A percentile compares a stretch with the other conserved stretches of the same genome.
Evolutionary conservation across 2,329 filamentous ascomycete species (phyloP).

Genomic region (Ustulina deusta): DNA sequence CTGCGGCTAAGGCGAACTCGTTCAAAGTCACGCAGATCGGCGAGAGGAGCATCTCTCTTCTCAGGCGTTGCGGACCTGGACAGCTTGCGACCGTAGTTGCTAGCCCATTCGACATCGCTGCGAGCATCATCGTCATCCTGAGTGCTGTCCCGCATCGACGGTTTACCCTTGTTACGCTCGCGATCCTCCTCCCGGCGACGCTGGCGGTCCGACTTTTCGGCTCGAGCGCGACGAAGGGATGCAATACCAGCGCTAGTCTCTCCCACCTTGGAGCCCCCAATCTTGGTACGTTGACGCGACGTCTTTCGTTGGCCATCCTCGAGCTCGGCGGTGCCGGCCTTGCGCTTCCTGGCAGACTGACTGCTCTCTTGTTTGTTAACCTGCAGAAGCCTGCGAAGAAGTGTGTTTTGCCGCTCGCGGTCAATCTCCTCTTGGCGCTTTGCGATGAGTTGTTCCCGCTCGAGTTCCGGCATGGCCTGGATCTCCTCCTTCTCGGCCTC

Average conservation of each 20-base stretch:
- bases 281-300: slow-evolving; percentile 75
- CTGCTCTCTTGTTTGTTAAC: slow-evolving; percentile 71
- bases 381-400: slow-evolving; percentile 81
- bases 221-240: slow-evolving; percentile 69
- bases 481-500: slow-evolving; percentile 81
- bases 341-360: slow-evolving; percentile 77
- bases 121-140: slow-evolving; percentile 74
- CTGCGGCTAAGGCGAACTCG: slow-evolving; percentile 84
- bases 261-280: slow-evolving; percentile 73
- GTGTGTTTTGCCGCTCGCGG: slow-evolving; percentile 82
- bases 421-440: slow-evolving; percentile 88
- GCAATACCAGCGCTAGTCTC: slow-evolving; percentile 81
- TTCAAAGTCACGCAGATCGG: slow-evolving; percentile 84
- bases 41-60: slow-evolving; percentile 74
- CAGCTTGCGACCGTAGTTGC: slow-evolving; percentile 60
- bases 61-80: slow-evolving; percentile 66
- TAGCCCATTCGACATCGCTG: slow-evolving; percentile 83
- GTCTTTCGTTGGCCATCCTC: slow-evolving; percentile 83
- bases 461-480: slow-evolving; percentile 87
- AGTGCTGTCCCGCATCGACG: slow-evolving; percentile 55
- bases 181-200: slow-evolving; percentile 72
- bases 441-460: slow-evolving; percentile 89
- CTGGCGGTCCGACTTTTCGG: slow-evolving; percentile 73
- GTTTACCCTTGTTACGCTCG: slow-evolving; percentile 65
- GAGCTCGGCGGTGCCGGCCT: slow-evolving; percentile 80